Percentiles rank a stretch among this genome's conserved stretches.
These are phyloP conservation scores for Amaranthus tricolor DNA, from an alignment of 179 eudicot species.

Conservation along the genomic window DNA sequence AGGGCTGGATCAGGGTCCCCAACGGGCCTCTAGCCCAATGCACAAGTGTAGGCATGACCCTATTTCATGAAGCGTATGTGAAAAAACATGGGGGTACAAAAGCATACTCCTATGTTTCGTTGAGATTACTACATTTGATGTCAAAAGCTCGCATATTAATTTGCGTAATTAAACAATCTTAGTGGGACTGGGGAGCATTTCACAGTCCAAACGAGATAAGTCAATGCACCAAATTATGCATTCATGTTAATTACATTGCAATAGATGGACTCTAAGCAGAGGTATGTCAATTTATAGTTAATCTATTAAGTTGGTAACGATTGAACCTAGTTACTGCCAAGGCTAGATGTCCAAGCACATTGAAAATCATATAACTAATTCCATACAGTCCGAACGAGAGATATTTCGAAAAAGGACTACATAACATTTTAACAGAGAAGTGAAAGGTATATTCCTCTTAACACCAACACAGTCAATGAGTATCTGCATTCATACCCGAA, in stretches of 20 bases:
- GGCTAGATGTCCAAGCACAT: not conserved
- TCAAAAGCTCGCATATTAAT: too few relatives aligned
- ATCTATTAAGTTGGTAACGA: not conserved
- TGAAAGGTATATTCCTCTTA: not conserved
- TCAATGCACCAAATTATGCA: not conserved
- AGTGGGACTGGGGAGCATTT: not conserved
- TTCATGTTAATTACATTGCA: not conserved
- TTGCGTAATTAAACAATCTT: not conserved
- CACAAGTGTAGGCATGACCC: too few relatives aligned
- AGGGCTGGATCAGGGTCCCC: too few relatives aligned
- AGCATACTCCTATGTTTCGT: not conserved
- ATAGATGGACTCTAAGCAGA: not conserved
- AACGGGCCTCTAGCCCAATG: too few relatives aligned
- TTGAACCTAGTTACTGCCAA: not conserved
- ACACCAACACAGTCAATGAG: not conserved
- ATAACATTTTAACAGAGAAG: not conserved
- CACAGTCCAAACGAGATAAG: not conserved
- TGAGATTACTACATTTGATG: too few relatives aligned
- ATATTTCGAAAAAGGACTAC: not conserved
- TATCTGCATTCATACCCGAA: slow-evolving; percentile 51
- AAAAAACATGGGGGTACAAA: not conserved
- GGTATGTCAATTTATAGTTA: not conserved
- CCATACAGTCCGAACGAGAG: not conserved
- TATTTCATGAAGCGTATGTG: not conserved
- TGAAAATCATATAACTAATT: not conserved